These are phyloP conservation scores for Stagonosporopsis tanaceti DNA, from an alignment of 2,329 filamentous ascomycete species.

Conservation along the genomic window DNA sequence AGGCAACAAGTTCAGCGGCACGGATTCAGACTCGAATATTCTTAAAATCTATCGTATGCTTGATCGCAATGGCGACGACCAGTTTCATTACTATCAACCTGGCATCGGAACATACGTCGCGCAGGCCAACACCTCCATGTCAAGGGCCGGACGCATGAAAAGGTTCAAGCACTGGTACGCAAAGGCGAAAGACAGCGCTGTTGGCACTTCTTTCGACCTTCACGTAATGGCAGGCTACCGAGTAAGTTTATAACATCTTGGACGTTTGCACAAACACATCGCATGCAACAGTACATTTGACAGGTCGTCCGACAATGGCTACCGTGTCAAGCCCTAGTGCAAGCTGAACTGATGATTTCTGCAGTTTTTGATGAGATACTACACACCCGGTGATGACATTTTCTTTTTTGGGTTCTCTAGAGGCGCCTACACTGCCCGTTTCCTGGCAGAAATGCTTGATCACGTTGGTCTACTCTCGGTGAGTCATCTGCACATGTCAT, in stretches of 20 bases:
- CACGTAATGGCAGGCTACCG: conserved; percentile 86
- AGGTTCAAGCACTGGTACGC: conserved; percentile 71
- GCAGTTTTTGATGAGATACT: conserved; percentile 59
- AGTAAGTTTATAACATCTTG: conserved; percentile 59
- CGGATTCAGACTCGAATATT: conserved; percentile 56
- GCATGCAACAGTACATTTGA: too few relatives aligned
- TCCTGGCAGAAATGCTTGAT: conserved; percentile 81
- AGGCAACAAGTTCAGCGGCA: conserved; percentile 54
- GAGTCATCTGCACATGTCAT: conserved; percentile 7
- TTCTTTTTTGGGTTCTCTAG: conserved; percentile 60
- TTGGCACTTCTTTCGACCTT: conserved; percentile 77
- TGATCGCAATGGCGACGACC: conserved; percentile 67
- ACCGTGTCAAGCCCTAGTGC: not conserved
- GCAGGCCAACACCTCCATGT: conserved; percentile 57
- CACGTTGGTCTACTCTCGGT: conserved; percentile 76
- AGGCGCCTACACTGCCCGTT: conserved; percentile 61
- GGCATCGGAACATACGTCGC: conserved; percentile 78
- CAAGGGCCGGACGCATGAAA: conserved; percentile 64
- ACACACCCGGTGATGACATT: conserved; percentile 57
- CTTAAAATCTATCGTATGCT: conserved; percentile 76
- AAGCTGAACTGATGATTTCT: not conserved
- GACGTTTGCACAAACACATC: too few relatives aligned
- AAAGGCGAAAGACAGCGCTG: conserved; percentile 79
- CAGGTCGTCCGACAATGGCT: too few relatives aligned
- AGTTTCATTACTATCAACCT: conserved; percentile 55